Evolutionary conservation across 495 filamentous ascomycete genomes (phyloP), one percentile per base, ranked within the genome.

Genomic region (Trichocladium uniseriatum): DNA sequence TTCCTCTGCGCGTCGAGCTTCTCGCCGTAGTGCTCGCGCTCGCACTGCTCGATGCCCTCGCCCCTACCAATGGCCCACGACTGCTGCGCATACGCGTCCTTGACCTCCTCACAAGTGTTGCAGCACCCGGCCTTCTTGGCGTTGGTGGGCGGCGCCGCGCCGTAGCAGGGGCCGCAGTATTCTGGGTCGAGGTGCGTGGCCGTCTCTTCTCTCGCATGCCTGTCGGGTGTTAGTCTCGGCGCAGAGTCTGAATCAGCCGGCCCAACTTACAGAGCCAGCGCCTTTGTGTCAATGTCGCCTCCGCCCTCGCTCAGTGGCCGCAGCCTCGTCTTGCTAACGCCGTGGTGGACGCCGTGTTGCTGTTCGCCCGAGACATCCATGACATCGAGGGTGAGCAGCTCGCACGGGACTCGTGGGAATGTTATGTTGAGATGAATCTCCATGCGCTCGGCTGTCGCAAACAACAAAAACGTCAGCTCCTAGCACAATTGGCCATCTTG

Each of bases 361-460:
- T 95, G 84, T 65, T 98, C 92, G 36, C 92, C 92, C 13, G 87
- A 94, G 10, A 98, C 90, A 67, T 98, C 92, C 92, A 98, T 97
- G 32, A 98, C 91, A 63, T 98, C 92, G 54, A 98, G 80, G 14
- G 92, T 96, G 43, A 97, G 70, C 40, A 98, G 81, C 67, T 97
- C 90, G 71, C 92, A 98, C 28, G 92, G 92, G 27, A 98, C 74
- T 28, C 82, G 82, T 5, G 94, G 92, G 67, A 98, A 98, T 16
- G 87, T 91, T 55, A 98, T 87, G 74, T 98, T 98, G 71, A 98
- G 77, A 65, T 95, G 89, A 52, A 98, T 98, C 58, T 97, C 92
- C 87, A 98, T 95, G 64, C 89, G 84, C 73, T 98, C 87, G 58
- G 87, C 87, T 91, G 58, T 57, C 8, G 44, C 18, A 45, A 28